Percentiles rank a stretch among this genome's conserved stretches.
phyloP scores from a whole-genome alignment of 2,329 filamentous ascomycete genomes.

The Claviceps quebecensis region DNA sequence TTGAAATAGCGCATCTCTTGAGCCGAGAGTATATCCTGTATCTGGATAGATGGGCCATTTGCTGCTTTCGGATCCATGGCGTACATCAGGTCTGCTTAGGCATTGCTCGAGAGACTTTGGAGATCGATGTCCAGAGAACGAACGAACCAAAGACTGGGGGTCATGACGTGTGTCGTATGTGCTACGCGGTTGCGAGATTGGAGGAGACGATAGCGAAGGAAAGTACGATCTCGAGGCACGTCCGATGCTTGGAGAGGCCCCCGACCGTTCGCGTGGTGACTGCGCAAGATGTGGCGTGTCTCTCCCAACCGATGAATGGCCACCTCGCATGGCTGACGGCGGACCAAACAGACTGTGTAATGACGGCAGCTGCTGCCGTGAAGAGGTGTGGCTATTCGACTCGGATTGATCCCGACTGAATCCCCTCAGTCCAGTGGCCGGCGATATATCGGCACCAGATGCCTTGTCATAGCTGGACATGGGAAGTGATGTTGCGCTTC shows the following conservation, averaged over 20 bases:
- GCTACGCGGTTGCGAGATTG: conserved; percentile 29
- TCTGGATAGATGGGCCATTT: conserved; percentile 29
- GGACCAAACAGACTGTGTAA: conserved; percentile 44
- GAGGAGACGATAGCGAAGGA: conserved; percentile 22
- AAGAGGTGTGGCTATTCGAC: conserved; percentile 14
- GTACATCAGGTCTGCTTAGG: conserved; percentile 20
- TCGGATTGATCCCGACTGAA: conserved; percentile 24
- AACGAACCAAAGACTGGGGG: conserved; percentile 19
- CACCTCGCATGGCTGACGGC: conserved; percentile 26
- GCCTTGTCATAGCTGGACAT: conserved; percentile 45
- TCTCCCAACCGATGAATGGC: conserved; percentile 34
- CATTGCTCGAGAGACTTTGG: conserved; percentile 29
- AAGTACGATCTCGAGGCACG: conserved; percentile 34
- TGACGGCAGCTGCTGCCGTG: conserved; percentile 38
- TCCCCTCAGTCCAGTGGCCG: conserved; percentile 22
- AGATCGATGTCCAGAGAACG: conserved; percentile 30
- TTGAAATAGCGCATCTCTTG: conserved; percentile 23
- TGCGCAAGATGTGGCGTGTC: conserved; percentile 26
- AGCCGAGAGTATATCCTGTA: conserved; percentile 28
- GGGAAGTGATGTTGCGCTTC: conserved; percentile 30
- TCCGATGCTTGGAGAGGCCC: conserved; percentile 23
- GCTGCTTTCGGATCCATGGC: conserved; percentile 21
- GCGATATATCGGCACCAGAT: conserved; percentile 28
- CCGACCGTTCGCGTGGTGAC: conserved; percentile 34
- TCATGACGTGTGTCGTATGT: conserved; percentile 32